Percentiles rank a stretch among this genome's conserved stretches.
Conservation (phyloP, 2,329 filamentous ascomycete genomes). For the Aspergillus pseudoterreus region DNA sequence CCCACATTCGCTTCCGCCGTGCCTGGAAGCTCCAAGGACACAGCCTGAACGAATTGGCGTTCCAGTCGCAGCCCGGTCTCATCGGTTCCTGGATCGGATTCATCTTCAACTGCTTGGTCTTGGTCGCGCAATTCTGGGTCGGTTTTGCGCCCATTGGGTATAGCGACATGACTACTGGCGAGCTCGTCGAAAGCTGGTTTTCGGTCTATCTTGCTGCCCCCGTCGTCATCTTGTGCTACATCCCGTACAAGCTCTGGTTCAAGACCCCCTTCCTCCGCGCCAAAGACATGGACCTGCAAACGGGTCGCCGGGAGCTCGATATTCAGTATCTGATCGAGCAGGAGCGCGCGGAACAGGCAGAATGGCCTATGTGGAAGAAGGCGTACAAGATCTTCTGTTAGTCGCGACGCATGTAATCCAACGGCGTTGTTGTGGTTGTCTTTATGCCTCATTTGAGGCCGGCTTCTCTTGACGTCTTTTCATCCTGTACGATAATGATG, state of each 20-base stretch:
- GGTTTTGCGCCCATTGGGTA: slow-evolving; percentile 72
- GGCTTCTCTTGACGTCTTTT: background rate
- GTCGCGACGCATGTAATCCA: slow-evolving; percentile 2
- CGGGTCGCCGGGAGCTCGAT: slow-evolving; percentile 81
- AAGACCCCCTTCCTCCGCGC: slow-evolving; percentile 64
- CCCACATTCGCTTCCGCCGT: slow-evolving; percentile 84
- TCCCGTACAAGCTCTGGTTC: slow-evolving; percentile 72
- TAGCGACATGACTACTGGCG: slow-evolving; percentile 37
- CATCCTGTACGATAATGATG: background rate
- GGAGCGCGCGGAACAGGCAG: slow-evolving; percentile 68
- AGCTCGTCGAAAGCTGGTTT: slow-evolving; percentile 67
- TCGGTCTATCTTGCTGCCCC: slow-evolving; percentile 55
- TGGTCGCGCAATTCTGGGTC: slow-evolving; percentile 84
- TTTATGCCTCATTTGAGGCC: background rate
- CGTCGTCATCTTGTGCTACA: slow-evolving; percentile 59
- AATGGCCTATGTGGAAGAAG: slow-evolving; percentile 75
- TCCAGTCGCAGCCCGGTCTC: slow-evolving; percentile 73
- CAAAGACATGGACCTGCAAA: slow-evolving; percentile 80
- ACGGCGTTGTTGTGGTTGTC: slow-evolving; percentile 2
- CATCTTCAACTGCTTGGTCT: slow-evolving; percentile 68
- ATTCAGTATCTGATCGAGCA: slow-evolving; percentile 73
- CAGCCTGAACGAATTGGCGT: slow-evolving; percentile 73
- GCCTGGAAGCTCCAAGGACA: slow-evolving; percentile 72
- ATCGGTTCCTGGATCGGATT: slow-evolving; percentile 78
- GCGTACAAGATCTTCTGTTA: slow-evolving; percentile 71